phyloP scores from a whole-genome alignment of 176 grass and related monocot species.

The Aegilops umbellulata region DNA sequence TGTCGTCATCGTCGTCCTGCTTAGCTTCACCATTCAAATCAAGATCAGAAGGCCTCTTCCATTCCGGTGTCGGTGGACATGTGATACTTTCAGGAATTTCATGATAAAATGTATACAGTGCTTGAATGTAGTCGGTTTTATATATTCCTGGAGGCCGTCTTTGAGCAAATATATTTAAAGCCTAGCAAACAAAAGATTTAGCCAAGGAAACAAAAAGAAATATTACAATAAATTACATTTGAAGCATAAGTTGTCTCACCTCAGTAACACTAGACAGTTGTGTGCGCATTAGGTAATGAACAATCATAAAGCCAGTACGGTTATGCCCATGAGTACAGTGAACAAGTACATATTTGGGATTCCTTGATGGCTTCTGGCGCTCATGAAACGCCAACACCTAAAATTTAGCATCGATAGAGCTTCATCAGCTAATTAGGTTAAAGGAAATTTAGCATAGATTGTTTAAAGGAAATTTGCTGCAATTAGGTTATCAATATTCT shows the following conservation, averaged over 20 bases:
- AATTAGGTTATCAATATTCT: not conserved
- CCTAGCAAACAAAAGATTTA: slow-evolving; percentile 35
- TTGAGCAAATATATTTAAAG: slow-evolving; percentile 61
- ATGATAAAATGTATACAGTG: slow-evolving; percentile 69
- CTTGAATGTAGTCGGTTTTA: slow-evolving; percentile 69
- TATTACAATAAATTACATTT: not conserved
- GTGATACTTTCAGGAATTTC: slow-evolving; percentile 56
- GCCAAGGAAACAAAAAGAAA: not conserved
- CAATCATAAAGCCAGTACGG: slow-evolving; percentile 80
- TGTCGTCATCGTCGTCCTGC: slow-evolving; percentile 50
- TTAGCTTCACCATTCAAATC: slow-evolving; percentile 79
- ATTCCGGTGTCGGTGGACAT: slow-evolving; percentile 68
- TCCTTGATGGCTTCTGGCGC: slow-evolving; percentile 57
- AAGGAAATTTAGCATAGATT: not conserved
- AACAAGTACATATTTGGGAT: slow-evolving; percentile 63
- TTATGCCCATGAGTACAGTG: slow-evolving; percentile 86
- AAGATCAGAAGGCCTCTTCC: slow-evolving; percentile 71
- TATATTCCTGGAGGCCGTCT: slow-evolving; percentile 77
- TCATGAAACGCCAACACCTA: slow-evolving; percentile 67
- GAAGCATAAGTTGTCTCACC: slow-evolving; percentile 35
- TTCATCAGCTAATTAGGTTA: not conserved
- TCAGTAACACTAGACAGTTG: slow-evolving; percentile 53
- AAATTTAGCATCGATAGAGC: not conserved
- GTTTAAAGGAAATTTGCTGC: not conserved
- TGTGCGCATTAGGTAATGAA: slow-evolving; percentile 70